phyloP scores from a whole-genome alignment of 306 rosid species.

The Inga oerstediana region DNA sequence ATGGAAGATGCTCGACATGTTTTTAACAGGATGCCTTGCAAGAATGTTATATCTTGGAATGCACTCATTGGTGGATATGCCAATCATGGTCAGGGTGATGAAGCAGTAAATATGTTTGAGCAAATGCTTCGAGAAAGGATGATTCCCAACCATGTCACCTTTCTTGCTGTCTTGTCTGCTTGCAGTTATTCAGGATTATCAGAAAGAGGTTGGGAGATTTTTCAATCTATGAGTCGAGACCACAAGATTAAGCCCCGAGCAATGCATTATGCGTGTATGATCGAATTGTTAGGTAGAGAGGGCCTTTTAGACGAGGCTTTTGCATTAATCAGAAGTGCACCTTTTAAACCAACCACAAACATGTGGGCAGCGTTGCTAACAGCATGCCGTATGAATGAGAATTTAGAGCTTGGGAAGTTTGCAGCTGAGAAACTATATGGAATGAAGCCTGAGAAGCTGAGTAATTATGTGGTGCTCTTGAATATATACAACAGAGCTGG shows the following conservation, averaged over 20 bases:
- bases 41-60: conserved; percentile 83
- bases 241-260: conserved; percentile 83
- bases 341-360: conserved; percentile 75
- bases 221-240: conserved; percentile 68
- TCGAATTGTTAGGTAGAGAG: conserved; percentile 83
- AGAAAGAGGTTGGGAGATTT: conserved; percentile 76
- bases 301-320: conserved; percentile 77
- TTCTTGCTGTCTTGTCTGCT: conserved; percentile 84
- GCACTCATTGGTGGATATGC: conserved; percentile 88
- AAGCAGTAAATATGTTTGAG: conserved; percentile 76
- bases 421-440: conserved; percentile 83
- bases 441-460: conserved; percentile 77
- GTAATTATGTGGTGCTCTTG: conserved; percentile 72
- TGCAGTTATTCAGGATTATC: conserved; percentile 83
- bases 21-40: conserved; percentile 69
- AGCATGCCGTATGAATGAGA: conserved; percentile 74
- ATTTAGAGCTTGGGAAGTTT: conserved; percentile 77
- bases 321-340: conserved; percentile 61
- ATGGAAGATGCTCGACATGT: conserved; percentile 77
- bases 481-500: conserved; percentile 70
- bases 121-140: conserved; percentile 67
- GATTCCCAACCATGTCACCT: conserved; percentile 83
- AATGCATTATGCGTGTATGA: conserved; percentile 93
- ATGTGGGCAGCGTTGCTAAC: conserved; percentile 93
- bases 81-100: conserved; percentile 76